These are phyloP conservation scores for Sugiyamaella paludigena DNA, from an alignment of 1,139 yeast genomes.

Conservation along the genomic window DNA sequence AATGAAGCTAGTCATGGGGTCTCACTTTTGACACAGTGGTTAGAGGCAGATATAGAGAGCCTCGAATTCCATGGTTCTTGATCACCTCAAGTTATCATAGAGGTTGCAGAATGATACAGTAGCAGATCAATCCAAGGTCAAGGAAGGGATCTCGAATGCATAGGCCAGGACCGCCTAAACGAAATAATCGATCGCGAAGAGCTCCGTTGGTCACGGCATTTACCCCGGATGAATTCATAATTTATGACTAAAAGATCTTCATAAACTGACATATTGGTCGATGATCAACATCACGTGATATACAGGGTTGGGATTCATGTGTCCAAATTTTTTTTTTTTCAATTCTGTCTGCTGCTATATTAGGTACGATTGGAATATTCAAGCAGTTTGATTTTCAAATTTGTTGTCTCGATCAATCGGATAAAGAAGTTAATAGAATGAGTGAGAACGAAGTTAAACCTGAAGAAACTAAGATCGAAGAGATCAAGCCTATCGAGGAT, in stretches of 20 bases:
- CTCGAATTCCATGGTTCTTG: not conserved
- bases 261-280: constrained; percentile 21
- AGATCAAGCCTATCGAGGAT: not conserved
- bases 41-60: too few species aligned
- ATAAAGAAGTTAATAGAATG: constrained; percentile 5
- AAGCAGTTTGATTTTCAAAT: not conserved
- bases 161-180: not conserved
- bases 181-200: too few species aligned
- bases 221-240: too few species aligned
- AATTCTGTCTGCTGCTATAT: not conserved
- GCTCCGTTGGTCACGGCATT: too few species aligned
- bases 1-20: too few species aligned
- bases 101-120: too few species aligned
- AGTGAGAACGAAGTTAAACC: constrained; percentile 11
- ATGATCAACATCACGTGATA: constrained; percentile 58
- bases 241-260: too few species aligned
- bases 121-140: too few species aligned
- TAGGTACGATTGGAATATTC: not conserved
- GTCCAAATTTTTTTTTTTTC: constrained; percentile 1
- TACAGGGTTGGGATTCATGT: not conserved
- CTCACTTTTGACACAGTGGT: too few species aligned
- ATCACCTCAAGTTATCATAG: too few species aligned
- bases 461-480: constrained; percentile 6
- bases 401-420: not conserved
- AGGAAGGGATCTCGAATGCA: too few species aligned